Base-by-base conservation (phyloP, 1,284 basidiomycete genomes). In the Xerocomus alliaceus region DNA sequence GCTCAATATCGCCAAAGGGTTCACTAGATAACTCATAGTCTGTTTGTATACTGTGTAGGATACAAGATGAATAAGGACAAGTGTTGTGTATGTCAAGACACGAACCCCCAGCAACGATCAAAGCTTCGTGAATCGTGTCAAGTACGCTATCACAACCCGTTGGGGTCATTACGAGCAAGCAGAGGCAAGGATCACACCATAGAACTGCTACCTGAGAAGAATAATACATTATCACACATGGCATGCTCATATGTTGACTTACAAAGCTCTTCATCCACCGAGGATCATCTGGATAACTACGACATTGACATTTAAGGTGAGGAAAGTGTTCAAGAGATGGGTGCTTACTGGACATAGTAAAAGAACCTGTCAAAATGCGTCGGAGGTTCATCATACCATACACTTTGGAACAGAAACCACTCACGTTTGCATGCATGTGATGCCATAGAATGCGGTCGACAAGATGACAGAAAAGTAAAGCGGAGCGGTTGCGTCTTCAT, bases 311-410 rank as follows among this genome's bases (percentile, higher is more conserved):
- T 11, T 5, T 41, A 4, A 22, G 5, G 3, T 22, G 20, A 35
- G 15, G 34, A 35, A 35, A 41, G 39, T 8, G 22, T 11, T n/a
- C n/a, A 10, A 39, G 24, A 34, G 20, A 26, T 3, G 13, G 22
- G 6, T 1, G 3, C 41, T 20, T 17, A 68, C 65, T 63, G 64
- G 24, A 64, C 31, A 13, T 24, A 44, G 26, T 44, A 44, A 44
- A 44, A 44, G 24, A 44, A 24, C 17, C 42, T 44, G 42, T 26
- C 24, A n/a, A 26, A 42, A 6, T 22, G 12, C n/a, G n/a, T n/a
- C n/a, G n/a, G n/a, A n/a, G n/a, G n/a, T n/a, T n/a, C n/a, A n/a
- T n/a, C n/a, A n/a, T n/a, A n/a, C n/a, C n/a, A n/a, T n/a, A n/a
- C n/a, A n/a, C n/a, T n/a, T n/a, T n/a, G n/a, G n/a, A n/a, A n/a